Evolutionary conservation across 2,329 filamentous ascomycete species (phyloP).

Genomic region (Diaporthe vexans): DNA sequence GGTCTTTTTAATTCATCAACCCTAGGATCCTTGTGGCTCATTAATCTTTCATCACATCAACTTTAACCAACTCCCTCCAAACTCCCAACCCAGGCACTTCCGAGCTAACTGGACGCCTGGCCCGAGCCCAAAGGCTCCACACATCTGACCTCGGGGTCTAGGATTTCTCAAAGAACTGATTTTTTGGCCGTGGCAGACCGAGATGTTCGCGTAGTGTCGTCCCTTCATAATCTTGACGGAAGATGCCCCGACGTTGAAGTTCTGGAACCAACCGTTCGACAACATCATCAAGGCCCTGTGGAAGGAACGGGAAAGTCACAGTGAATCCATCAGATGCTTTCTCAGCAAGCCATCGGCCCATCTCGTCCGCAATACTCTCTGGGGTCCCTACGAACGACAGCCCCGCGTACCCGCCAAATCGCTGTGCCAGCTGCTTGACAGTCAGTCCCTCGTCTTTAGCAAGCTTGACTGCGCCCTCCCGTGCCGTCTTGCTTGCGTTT

Average conservation of each 20-base stretch:
- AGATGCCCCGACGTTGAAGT: slow-evolving; percentile 64
- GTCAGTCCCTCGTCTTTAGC: slow-evolving; percentile 61
- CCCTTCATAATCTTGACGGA: slow-evolving; percentile 65
- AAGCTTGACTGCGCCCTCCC: slow-evolving; percentile 59
- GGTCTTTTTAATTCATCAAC: not conserved
- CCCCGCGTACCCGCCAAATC: slow-evolving; percentile 64
- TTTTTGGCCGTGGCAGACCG: slow-evolving; percentile 62
- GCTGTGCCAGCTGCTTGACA: slow-evolving; percentile 64
- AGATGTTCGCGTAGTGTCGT: slow-evolving; percentile 67
- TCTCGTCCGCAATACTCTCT: slow-evolving; percentile 62
- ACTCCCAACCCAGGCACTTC: not conserved
- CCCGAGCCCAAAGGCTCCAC: not conserved
- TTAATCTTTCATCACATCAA: not conserved
- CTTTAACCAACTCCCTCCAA: not conserved
- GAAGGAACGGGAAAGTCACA: slow-evolving; percentile 63
- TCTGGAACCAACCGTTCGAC: slow-evolving; percentile 62
- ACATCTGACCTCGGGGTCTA: not conserved
- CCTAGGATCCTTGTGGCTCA: slow-evolving; percentile 1
- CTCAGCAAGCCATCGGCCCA: slow-evolving; percentile 61
- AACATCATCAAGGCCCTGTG: slow-evolving; percentile 65
- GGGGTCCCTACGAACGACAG: slow-evolving; percentile 66
- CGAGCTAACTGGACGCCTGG: not conserved
- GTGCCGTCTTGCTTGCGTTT: slow-evolving; percentile 65
- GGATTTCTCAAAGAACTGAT: slow-evolving; percentile 52
- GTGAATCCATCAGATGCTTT: slow-evolving; percentile 67